Base-by-base conservation (phyloP, 2,329 filamentous ascomycete genomes). In the Aspergillus sclerotialis region DNA sequence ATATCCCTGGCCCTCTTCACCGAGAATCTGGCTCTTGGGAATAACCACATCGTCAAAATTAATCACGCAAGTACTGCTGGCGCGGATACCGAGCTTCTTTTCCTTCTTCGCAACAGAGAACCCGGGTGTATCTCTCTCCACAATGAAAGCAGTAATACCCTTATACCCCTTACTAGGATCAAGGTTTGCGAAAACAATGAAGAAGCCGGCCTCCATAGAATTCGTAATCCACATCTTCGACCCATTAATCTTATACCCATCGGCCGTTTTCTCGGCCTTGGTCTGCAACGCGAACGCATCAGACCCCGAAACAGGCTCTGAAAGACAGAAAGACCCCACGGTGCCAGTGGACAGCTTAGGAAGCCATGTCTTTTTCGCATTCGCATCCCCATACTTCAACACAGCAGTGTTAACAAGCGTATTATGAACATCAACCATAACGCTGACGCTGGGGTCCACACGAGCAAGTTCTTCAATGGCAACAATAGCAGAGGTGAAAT, bases 171-270 rank as follows among this genome's bases (percentile, higher is more conserved):
- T 88, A 67, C 78, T 81, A 1, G 83, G 89, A 58, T 95, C 82
- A 25, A 98, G 72, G 67, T 95, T 98, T 55, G 92, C 92, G 58
- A 98, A 98, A 38, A 98, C 92, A 55, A 98, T 90, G 69, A 95
- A 98, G 70, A 96, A 82, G 40, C 80, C 80, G 13, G 92, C 84
- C 68, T 98, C 92, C 69, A 90, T 81, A 32, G 84, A 83, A 73
- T 98, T 98, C 44, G 92, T 98, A 66, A 98, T 98, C 92, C 92
- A 98, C 92, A 98, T 98, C 77, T 98, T 98, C 63, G 78, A 80
- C 32, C 92, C 92, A 41, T 78, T 84, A 63, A 98, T 84, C 65
- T 75, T 81, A 70, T 90, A 98, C 21, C 90, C 88, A 45, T 80
- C 75, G 14, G 78, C 73, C 1, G 86, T 92, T 71, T 89, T 85